A percentile compares a stretch with the other conserved stretches of the same genome.
These are phyloP conservation scores for Candolleomyces eurysporus DNA, from an alignment of 768 basidiomycete genomes.

Conservation along the genomic window DNA sequence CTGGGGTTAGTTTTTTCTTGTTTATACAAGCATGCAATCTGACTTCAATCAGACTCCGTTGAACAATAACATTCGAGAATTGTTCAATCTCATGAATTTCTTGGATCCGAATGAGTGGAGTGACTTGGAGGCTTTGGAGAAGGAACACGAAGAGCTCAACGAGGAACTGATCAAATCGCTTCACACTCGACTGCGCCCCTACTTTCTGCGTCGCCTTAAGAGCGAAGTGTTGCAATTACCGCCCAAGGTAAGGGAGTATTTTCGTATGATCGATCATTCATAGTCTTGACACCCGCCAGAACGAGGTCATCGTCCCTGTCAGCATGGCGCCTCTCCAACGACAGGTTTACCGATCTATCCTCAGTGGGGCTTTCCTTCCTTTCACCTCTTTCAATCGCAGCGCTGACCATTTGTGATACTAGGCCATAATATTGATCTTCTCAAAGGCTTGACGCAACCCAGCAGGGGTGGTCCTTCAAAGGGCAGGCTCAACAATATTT, in stretches of 20 bases:
- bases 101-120: conserved; percentile 76
- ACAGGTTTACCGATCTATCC: conserved; percentile 81
- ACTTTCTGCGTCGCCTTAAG: conserved; percentile 93
- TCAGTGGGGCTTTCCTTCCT: conserved; percentile 47
- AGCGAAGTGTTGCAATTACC: conserved; percentile 90
- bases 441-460: conserved; percentile 57
- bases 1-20: conserved; percentile 55
- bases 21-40: conserved; percentile 1
- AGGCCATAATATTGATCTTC: conserved; percentile 71
- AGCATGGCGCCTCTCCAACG: conserved; percentile 86
- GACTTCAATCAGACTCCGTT: conserved; percentile 67
- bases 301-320: conserved; percentile 89
- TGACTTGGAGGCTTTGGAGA: conserved; percentile 71
- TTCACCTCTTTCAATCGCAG: not conserved
- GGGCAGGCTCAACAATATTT: conserved; percentile 71
- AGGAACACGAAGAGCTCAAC: conserved; percentile 65
- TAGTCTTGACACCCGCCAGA: conserved; percentile 40
- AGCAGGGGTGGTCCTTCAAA: conserved; percentile 35
- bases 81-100: conserved; percentile 98
- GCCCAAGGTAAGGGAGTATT: conserved; percentile 60
- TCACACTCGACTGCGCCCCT: conserved; percentile 77
- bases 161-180: conserved; percentile 81
- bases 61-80: conserved; percentile 95
- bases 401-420: conserved; percentile 6
- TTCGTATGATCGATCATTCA: not conserved